These are phyloP conservation scores for Porcisia hertigi DNA, from an alignment of 208 protist genomes.

Conservation along the genomic window DNA sequence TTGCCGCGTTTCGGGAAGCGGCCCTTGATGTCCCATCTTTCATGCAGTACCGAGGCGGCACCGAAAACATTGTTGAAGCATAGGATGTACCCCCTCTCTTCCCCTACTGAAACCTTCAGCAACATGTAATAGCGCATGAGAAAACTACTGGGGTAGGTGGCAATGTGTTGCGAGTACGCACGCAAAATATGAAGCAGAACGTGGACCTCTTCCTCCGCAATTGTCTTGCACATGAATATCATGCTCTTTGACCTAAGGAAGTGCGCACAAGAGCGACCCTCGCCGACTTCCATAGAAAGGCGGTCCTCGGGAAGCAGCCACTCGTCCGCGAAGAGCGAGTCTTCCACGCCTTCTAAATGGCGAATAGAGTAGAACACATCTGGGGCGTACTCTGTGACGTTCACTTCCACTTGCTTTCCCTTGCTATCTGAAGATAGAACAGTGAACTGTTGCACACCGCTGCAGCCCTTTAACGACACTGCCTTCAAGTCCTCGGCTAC, in stretches of 20 bases:
- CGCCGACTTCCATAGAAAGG: constrained; percentile 61
- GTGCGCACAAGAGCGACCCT: constrained; percentile 81
- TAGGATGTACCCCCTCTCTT: constrained; percentile 70
- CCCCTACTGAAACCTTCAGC: constrained; percentile 44
- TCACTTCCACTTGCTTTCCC: constrained; percentile 23
- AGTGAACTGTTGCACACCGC: constrained; percentile 22
- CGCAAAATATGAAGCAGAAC: constrained; percentile 59
- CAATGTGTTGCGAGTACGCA: constrained; percentile 58
- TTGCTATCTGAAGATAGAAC: constrained; percentile 17
- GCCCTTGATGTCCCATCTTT: constrained; percentile 92
- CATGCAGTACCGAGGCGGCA: constrained; percentile 51
- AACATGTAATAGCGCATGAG: constrained; percentile 87
- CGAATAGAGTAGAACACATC: constrained; percentile 72
- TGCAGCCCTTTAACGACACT: constrained; percentile 33
- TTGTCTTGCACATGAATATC: constrained; percentile 85
- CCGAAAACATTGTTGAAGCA: constrained; percentile 83
- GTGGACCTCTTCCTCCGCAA: constrained; percentile 65
- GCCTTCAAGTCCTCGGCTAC: constrained; percentile 16
- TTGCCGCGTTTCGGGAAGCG: constrained; percentile 83
- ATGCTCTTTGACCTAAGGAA: constrained; percentile 84
- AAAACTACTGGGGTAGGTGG: constrained; percentile 47
- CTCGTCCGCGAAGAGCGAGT: constrained; percentile 61
- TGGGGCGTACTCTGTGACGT: constrained; percentile 75
- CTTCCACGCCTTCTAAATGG: constrained; percentile 46
- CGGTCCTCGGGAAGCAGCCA: constrained; percentile 70